Base-by-base conservation (phyloP, 176 grass and related monocot genomes). In the Oryza meyeriana region DNA sequence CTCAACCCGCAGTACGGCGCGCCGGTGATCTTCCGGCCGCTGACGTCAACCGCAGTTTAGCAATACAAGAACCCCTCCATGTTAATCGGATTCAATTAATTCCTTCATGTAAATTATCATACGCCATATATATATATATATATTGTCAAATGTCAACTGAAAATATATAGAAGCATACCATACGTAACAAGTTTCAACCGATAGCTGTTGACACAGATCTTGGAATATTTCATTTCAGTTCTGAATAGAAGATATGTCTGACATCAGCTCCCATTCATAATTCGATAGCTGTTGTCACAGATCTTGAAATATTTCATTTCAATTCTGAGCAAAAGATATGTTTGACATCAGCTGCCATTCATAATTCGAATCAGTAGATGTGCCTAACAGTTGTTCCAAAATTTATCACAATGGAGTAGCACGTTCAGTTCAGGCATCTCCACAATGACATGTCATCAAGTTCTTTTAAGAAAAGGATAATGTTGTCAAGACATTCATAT, bases 1-100 rank as follows among this genome's bases (percentile, higher is more conserved):
- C 87, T 95, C 36, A 77, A 87, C 64, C 91, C 96, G 9, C 93
- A 99, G 90, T 83, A 94, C 44, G 93, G 96, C 27, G 96, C 96
- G 5, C 96, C 96, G 44, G 85, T 99, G 26, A 86, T 99, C 77
- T 99, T 99, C 87, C 85, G 83, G 29, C 85, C 88, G 14, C 63
- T 90, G 67, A 79, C 83, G 72, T 7, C 55, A 77, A 9, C 59
- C 39, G 66, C 38, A 26, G 12, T 25, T 41, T 30, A 59, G 45
- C 40, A 63, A 79, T 79, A 62, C 69, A 1, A 18, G 1, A 59
- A 22, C 1, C 8, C n/a, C 6, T 20, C 10, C 22, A 25, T 74
- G 80, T 8, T 64, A 64, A 64, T 72, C 59, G 87, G 78, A 89
- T 82, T 85, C 88, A 66, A 78, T 85, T 85, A 11, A 77, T 85